Base-by-base conservation (phyloP, 331 rosid species). In the Quercus lobata region DNA sequence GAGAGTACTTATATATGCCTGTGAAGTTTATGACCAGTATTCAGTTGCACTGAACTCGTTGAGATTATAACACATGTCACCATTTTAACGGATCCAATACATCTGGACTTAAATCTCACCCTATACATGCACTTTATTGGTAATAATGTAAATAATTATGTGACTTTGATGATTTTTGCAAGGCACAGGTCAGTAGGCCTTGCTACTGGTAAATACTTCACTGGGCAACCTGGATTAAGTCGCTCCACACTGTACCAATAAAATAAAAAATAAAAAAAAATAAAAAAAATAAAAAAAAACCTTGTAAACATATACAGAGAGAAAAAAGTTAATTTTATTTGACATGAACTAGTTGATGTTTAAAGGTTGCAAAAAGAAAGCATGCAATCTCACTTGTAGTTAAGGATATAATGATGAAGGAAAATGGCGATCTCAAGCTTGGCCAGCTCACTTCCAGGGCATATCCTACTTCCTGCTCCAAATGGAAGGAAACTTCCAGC, bases 401-500 rank as follows among this genome's bases (percentile, higher is more conserved):
- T 75, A 56, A 87, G 89, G 71, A 91, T 86, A 74, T 86, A 91
- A 82, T 91, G 82, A 71, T 89, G 93, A 44, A 91, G 90, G 75
- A 86, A 89, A 81, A 91, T 87, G 73, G 84, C 14, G 52, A 88
- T 87, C 69, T 87, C 87, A 46, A 87, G 85, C 75, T 91, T 91
- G 72, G 91, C 85, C 11, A 91, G 76, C 27, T 91, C 92, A 7
- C 84, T 77, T 76, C 93, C 92, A 0, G 96, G 96, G 75, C 92
- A 91, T 3, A 84, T 21, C 65, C 89, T 87, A 60, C 87, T 87
- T 72, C 96, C 96, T 75, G 74, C 81, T 77, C 93, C 96, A 78
- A 91, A 91, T 0, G 96, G 92, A 78, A 89, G 80, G 84, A 87
- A 91, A 37, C 80, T 81, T 22, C 96, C 92, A 49, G 86, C 85